A percentile compares a stretch with the other conserved stretches of the same genome.
These are phyloP conservation scores for Datisca glomerata DNA, from an alignment of 306 rosid genomes.

Conservation along the genomic window DNA sequence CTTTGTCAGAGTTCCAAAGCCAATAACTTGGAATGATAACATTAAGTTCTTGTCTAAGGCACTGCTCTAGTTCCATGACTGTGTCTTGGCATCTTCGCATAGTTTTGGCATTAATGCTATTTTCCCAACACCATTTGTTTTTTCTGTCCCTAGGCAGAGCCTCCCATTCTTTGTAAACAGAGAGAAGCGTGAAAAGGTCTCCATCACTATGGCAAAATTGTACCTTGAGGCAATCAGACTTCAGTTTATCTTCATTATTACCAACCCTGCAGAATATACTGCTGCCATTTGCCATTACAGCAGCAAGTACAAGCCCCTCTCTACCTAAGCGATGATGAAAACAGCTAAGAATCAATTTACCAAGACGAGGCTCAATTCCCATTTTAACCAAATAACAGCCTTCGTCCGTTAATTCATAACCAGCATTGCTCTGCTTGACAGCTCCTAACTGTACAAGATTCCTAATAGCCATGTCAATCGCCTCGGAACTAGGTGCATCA, in stretches of 20 bases:
- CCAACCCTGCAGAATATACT: slow-evolving; percentile 90
- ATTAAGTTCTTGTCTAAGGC: slow-evolving; percentile 57
- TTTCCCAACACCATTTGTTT: slow-evolving; percentile 83
- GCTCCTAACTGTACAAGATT: slow-evolving; percentile 71
- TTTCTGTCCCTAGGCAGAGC: slow-evolving; percentile 33
- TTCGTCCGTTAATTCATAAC: slow-evolving; percentile 46
- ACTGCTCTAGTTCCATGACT: slow-evolving; percentile 50
- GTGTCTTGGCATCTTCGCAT: slow-evolving; percentile 90
- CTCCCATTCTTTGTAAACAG: slow-evolving; percentile 87
- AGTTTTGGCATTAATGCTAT: slow-evolving; percentile 90
- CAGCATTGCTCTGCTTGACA: slow-evolving; percentile 27
- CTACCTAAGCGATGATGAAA: slow-evolving; percentile 29
- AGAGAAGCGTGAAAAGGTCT: slow-evolving; percentile 86
- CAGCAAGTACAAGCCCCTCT: slow-evolving; percentile 87
- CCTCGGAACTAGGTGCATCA: slow-evolving; percentile 76
- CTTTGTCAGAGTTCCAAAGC: slow-evolving; percentile 53
- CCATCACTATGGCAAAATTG: slow-evolving; percentile 84
- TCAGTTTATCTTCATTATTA: slow-evolving; percentile 50
- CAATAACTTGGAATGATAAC: slow-evolving; percentile 47
- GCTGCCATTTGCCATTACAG: slow-evolving; percentile 83
- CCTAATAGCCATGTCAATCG: slow-evolving; percentile 70
- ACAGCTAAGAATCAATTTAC: slow-evolving; percentile 78
- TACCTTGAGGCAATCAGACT: slow-evolving; percentile 78
- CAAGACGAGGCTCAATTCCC: slow-evolving; percentile 97
- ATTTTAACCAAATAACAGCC: slow-evolving; percentile 58